Evolutionary conservation across 106 monocot species (phyloP), one percentile per base, ranked within the genome.

Genomic region (Agapanthus africanus): DNA sequence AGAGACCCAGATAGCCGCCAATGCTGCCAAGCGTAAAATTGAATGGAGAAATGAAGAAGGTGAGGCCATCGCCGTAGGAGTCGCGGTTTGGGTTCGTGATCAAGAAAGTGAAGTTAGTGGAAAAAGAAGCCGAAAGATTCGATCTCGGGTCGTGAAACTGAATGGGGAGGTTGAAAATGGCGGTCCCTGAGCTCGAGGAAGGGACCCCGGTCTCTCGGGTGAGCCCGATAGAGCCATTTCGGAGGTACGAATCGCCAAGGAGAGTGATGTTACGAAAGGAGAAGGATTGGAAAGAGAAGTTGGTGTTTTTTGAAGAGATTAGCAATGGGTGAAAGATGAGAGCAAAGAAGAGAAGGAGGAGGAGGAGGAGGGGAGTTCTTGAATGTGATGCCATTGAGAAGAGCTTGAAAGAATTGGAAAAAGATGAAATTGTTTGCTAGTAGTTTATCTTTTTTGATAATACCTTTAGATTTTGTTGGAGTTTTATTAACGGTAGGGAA

Each of bases 51-150:
- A 92, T 8, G 77, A 92, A 85, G 85, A 92, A 92, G 41, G 88
- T 39, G 40, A 88, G 59, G 25, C 85, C 85, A 28, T 85, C 88
- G n/a, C 88, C 25, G 18, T 79, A 50, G 21, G 63, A 38, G 36
- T 22, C 49, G 2, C 85, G 79, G 75, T 71, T 77, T 18, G 30
- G 72, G 68, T 80, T 79, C 1, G 83, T 49, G 76, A 83, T 63
- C 11, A 78, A 83, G 83, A 88, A 92, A 34, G 88, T 79, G 85
- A 88, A 88, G 32, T 60, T 79, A 66, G 91, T 82, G 42, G 86
- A 82, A 74, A 89, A 86, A 32, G 84, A 89, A 4, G 75, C 72
- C 10, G 86, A 71, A 65, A 65, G 10, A 63, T 73, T 78, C 37
- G 74, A 40, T 1, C 7, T n/a, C 2, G 79, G 69, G 39, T 83